Evolutionary conservation across 495 filamentous ascomycete genomes (phyloP).

Genomic region (Annulohypoxylon bovei): DNA sequence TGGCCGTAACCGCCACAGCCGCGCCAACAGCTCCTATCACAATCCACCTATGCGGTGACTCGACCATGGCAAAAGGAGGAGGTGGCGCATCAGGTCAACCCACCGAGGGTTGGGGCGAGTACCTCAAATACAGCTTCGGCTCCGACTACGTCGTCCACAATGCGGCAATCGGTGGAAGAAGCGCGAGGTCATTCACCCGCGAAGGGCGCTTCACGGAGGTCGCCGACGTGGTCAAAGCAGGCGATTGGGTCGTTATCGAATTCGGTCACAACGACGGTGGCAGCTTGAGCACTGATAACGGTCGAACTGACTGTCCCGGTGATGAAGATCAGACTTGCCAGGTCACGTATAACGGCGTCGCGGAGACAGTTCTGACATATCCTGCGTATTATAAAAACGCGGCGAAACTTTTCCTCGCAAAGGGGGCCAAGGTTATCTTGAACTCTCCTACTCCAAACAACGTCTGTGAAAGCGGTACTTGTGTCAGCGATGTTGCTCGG

Average conservation of each 20-base stretch:
- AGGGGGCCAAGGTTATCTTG: slow-evolving; percentile 68
- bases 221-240: slow-evolving; percentile 46
- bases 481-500: slow-evolving; percentile 52
- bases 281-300: slow-evolving; percentile 56
- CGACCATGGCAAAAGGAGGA: slow-evolving; percentile 61
- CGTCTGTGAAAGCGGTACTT: slow-evolving; percentile 64
- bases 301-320: slow-evolving; percentile 66
- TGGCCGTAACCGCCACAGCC: slow-evolving; percentile 20
- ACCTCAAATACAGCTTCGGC: slow-evolving; percentile 47
- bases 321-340: slow-evolving; percentile 65
- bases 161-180: slow-evolving; percentile 56
- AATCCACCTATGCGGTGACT: slow-evolving; percentile 65
- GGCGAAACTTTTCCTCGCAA: slow-evolving; percentile 57
- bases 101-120: slow-evolving; percentile 54
- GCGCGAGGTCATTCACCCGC: slow-evolving; percentile 56
- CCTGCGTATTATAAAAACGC: slow-evolving; percentile 67
- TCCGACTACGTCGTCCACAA: slow-evolving; percentile 50
- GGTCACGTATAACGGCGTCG: slow-evolving; percentile 56
- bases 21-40: slow-evolving; percentile 27
- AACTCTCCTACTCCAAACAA: slow-evolving; percentile 65
- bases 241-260: slow-evolving; percentile 62
- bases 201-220: slow-evolving; percentile 57
- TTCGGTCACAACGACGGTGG: slow-evolving; percentile 61
- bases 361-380: slow-evolving; percentile 67
- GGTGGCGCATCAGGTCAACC: slow-evolving; percentile 44